Conservation (phyloP, 176 grass and related monocot genomes). For the Bonia amplexicaulis region DNA sequence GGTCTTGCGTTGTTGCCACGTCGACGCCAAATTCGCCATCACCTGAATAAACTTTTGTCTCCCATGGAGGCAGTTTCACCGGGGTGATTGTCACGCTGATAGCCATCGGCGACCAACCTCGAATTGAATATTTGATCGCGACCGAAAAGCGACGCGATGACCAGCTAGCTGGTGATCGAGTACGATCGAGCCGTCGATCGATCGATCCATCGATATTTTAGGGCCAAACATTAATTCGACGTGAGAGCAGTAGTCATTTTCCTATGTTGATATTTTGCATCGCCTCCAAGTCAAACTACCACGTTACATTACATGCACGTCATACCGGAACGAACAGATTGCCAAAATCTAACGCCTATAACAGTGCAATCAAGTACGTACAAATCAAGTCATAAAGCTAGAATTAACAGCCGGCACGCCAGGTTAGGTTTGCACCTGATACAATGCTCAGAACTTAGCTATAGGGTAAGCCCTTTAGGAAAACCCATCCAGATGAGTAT, state of each 20-base stretch:
- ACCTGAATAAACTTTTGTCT: not conserved
- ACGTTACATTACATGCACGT: constrained; percentile 2
- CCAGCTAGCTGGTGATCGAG: not conserved
- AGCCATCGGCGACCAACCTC: constrained; percentile 22
- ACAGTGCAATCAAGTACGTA: not conserved
- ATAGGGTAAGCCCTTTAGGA: not conserved
- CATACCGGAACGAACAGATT: not conserved
- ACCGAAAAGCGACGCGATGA: not conserved
- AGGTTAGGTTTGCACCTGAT: not conserved
- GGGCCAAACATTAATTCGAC: constrained; percentile 19
- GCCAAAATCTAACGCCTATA: not conserved
- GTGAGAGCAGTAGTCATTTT: constrained; percentile 20
- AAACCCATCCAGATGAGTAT: not conserved
- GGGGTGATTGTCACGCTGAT: constrained; percentile 8
- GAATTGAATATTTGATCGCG: not conserved
- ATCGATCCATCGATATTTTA: not conserved
- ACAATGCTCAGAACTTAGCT: not conserved
- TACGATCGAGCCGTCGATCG: not conserved
- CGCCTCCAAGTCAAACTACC: constrained; percentile 7
- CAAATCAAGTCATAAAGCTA: not conserved
- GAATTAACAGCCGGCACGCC: not conserved
- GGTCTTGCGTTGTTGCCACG: not conserved
- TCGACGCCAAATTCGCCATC: constrained; percentile 20
- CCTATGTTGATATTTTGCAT: not conserved
- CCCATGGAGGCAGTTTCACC: not conserved